A percentile compares a stretch with the other conserved stretches of the same genome.
These are phyloP conservation scores for Aspergillus ruber DNA, from an alignment of 2,329 filamentous ascomycete genomes.

Conservation along the genomic window DNA sequence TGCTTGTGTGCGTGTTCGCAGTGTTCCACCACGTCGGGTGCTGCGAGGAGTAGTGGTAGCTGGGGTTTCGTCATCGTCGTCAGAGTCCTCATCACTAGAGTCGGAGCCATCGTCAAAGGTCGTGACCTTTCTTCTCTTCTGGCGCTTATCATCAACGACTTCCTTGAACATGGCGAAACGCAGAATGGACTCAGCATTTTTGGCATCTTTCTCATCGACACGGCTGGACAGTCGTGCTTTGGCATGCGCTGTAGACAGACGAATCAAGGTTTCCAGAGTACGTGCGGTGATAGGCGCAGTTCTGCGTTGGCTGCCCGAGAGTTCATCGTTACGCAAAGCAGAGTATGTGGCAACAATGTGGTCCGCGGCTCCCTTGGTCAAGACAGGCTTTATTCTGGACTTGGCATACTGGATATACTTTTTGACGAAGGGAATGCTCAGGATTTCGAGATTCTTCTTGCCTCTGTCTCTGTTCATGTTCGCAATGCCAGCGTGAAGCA, in stretches of 20 bases:
- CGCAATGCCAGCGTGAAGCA: constrained; percentile 90
- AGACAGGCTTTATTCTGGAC: constrained; percentile 75
- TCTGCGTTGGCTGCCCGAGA: constrained; percentile 86
- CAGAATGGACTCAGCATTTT: constrained; percentile 80
- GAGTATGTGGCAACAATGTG: constrained; percentile 90
- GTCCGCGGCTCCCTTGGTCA: constrained; percentile 86
- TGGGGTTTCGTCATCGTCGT: constrained; percentile 21
- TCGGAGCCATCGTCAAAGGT: constrained; percentile 56
- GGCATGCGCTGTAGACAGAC: constrained; percentile 90
- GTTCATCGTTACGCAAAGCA: constrained; percentile 86
- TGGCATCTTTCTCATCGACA: constrained; percentile 83
- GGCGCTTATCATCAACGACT: constrained; percentile 69
- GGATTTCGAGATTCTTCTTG: constrained; percentile 72
- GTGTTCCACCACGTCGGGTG: constrained; percentile 25
- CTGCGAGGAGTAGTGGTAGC: constrained; percentile 23
- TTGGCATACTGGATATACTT: constrained; percentile 99
- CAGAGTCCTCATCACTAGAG: constrained; percentile 34
- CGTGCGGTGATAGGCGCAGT: constrained; percentile 94
- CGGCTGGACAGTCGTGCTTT: constrained; percentile 82
- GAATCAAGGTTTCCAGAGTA: constrained; percentile 96
- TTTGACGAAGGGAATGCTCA: constrained; percentile 97
- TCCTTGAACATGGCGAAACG: constrained; percentile 97
- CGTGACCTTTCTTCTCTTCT: constrained; percentile 75
- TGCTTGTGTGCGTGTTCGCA: constrained; percentile 30
- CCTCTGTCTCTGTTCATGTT: constrained; percentile 63